Percentiles rank a stretch among this genome's conserved stretches.
phyloP scores from a whole-genome alignment of 2,329 filamentous ascomycete species.

The Albifimbria verrucaria region DNA sequence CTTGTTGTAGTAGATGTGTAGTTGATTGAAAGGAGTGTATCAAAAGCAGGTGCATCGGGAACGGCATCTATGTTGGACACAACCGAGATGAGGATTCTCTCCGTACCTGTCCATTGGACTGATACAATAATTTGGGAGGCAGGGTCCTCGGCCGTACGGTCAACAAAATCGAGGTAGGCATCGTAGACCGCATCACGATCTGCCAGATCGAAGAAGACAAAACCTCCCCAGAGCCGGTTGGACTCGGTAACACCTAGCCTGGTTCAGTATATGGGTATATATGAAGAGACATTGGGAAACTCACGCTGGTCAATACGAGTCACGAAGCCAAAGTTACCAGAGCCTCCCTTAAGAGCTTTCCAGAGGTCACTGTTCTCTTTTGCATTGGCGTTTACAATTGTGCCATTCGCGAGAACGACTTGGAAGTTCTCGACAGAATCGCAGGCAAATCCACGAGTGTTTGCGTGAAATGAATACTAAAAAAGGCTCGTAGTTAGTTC shows the following conservation, averaged over 20 bases:
- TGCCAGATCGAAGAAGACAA: slow-evolving; percentile 18
- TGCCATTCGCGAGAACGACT: slow-evolving; percentile 39
- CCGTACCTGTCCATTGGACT: slow-evolving; percentile 14
- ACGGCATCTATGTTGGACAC: slow-evolving; percentile 24
- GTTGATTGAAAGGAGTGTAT: slow-evolving; percentile 14
- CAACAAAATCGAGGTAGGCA: slow-evolving; percentile 23
- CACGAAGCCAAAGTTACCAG: slow-evolving; percentile 41
- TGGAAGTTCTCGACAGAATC: slow-evolving; percentile 38
- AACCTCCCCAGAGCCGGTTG: slow-evolving; percentile 25
- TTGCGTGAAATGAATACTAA: slow-evolving; percentile 27
- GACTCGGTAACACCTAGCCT: slow-evolving; percentile 6
- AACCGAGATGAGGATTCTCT: slow-evolving; percentile 15
- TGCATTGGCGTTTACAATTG: slow-evolving; percentile 36
- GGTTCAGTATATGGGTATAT: slow-evolving; percentile 2
- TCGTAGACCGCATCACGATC: slow-evolving; percentile 20
- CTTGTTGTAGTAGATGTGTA: slow-evolving; percentile 18
- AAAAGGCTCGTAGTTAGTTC: neutral
- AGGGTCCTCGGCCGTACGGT: slow-evolving; percentile 20
- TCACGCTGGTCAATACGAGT: slow-evolving; percentile 22
- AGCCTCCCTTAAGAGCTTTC: slow-evolving; percentile 44
- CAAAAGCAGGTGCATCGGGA: slow-evolving; percentile 18
- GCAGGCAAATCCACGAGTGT: slow-evolving; percentile 34
- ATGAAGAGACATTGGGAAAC: slow-evolving; percentile 1
- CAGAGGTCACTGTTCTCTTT: slow-evolving; percentile 36
- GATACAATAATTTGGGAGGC: slow-evolving; percentile 26